Percentiles rank a stretch among this genome's conserved stretches.
Conservation (phyloP, 169 alveolate genomes). For the Besnoitia besnoiti region DNA sequence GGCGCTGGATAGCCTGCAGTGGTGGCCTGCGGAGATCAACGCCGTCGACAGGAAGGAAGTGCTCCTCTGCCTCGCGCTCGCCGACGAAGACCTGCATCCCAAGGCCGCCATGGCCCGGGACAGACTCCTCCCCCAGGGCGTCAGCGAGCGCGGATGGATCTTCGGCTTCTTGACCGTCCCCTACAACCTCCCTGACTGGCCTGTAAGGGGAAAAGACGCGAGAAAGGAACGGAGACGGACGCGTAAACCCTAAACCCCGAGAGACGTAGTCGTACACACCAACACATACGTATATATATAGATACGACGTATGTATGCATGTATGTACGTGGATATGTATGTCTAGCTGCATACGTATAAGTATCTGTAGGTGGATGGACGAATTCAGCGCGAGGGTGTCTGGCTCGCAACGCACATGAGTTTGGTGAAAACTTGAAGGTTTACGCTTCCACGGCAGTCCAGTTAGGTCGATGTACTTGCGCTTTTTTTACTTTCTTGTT, state of each 20-base stretch:
- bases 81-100: background rate
- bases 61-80: background rate
- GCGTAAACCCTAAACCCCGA: too few relatives aligned
- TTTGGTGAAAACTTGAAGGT: too few relatives aligned
- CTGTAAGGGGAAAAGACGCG: conserved; percentile 2
- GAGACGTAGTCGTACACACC: background rate
- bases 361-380: background rate
- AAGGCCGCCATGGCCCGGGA: background rate
- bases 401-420: too few relatives aligned
- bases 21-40: conserved; percentile 50
- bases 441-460: too few relatives aligned
- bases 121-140: conserved; percentile 7
- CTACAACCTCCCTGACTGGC: conserved; percentile 66
- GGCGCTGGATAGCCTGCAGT: conserved; percentile 16
- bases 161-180: conserved; percentile 40
- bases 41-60: conserved; percentile 40
- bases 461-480: too few relatives aligned
- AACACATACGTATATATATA: conserved; percentile 2
- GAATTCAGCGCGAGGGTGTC: too few relatives aligned
- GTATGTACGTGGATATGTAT: background rate
- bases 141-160: conserved; percentile 36
- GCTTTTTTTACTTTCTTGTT: background rate
- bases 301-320: background rate
- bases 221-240: background rate
- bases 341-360: background rate